Percentiles rank a stretch among this genome's conserved stretches.
phyloP scores from a whole-genome alignment of 257 asterid species.

The Cordia subcordata region DNA sequence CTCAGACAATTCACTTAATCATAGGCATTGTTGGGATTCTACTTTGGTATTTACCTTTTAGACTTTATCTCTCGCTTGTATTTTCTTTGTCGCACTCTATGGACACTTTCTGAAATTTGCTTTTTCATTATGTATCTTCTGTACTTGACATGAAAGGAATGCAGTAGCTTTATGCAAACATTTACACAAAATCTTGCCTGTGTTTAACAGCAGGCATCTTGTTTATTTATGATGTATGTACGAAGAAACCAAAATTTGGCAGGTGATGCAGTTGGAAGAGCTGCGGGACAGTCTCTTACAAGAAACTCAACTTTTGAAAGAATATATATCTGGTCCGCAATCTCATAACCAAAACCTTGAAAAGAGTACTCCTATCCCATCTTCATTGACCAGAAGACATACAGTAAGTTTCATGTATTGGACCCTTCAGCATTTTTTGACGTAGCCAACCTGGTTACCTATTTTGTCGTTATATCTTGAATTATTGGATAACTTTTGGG shows the following conservation, averaged over 20 bases:
- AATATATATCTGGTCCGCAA: constrained; percentile 44
- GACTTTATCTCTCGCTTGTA: too few relatives aligned
- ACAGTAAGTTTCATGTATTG: constrained; percentile 28
- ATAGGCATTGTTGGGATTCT: too few relatives aligned
- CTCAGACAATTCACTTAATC: too few relatives aligned
- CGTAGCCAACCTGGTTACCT: not conserved
- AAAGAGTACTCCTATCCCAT: constrained; percentile 24
- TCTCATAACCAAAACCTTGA: constrained; percentile 47
- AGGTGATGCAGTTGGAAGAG: constrained; percentile 70
- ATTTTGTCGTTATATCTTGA: not conserved
- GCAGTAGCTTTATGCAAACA: not conserved
- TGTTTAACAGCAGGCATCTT: constrained; percentile 9
- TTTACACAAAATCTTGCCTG: not conserved
- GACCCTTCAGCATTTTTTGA: too few relatives aligned
- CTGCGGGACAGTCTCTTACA: constrained; percentile 42
- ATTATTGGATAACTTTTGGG: too few relatives aligned
- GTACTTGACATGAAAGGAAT: too few relatives aligned
- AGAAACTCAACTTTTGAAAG: constrained; percentile 47
- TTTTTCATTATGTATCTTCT: too few relatives aligned
- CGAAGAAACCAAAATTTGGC: constrained; percentile 52
- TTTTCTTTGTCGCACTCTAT: too few relatives aligned
- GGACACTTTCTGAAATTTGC: too few relatives aligned
- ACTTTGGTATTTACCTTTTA: too few relatives aligned
- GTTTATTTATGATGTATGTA: constrained; percentile 42
- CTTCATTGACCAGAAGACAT: constrained; percentile 32